Evolutionary conservation across 257 asterid species (phyloP).

Genomic region (Paraleonurus japonicus): DNA sequence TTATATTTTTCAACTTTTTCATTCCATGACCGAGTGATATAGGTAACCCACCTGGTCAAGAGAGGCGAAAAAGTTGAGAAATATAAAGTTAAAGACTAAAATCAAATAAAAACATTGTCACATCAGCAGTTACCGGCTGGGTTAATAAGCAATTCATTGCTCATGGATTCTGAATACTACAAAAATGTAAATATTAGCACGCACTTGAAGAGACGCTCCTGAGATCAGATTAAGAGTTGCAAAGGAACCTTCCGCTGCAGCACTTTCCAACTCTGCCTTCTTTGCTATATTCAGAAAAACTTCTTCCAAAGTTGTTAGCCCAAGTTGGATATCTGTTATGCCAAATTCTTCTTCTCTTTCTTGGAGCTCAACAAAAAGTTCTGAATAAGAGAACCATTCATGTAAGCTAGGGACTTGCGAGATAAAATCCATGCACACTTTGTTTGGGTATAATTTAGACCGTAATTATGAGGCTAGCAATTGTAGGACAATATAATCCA

Average conservation of each 20-base stretch:
- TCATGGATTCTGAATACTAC: too few relatives aligned
- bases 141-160: too few relatives aligned
- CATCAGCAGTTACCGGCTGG: too few relatives aligned
- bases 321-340: constrained; percentile 82
- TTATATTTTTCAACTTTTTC: too few relatives aligned
- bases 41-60: too few relatives aligned
- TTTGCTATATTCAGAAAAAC: constrained; percentile 78
- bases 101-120: too few relatives aligned
- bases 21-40: too few relatives aligned
- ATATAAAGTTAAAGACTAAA: too few relatives aligned
- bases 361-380: constrained; percentile 67
- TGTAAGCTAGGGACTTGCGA: not conserved
- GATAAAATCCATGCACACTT: not conserved
- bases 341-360: constrained; percentile 58
- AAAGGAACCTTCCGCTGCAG: constrained; percentile 64
- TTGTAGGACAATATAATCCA: too few relatives aligned
- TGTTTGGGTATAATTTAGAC: too few relatives aligned
- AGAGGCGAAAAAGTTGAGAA: too few relatives aligned
- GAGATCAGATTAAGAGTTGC: constrained; percentile 57
- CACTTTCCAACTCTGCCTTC: constrained; percentile 76
- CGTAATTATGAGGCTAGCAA: too few relatives aligned
- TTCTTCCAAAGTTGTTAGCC: constrained; percentile 86
- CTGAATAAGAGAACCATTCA: constrained; percentile 33
- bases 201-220: constrained; percentile 64
- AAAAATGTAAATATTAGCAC: not conserved